Base-by-base conservation (phyloP, 2,329 filamentous ascomycete species). In the Fusarium musae region DNA sequence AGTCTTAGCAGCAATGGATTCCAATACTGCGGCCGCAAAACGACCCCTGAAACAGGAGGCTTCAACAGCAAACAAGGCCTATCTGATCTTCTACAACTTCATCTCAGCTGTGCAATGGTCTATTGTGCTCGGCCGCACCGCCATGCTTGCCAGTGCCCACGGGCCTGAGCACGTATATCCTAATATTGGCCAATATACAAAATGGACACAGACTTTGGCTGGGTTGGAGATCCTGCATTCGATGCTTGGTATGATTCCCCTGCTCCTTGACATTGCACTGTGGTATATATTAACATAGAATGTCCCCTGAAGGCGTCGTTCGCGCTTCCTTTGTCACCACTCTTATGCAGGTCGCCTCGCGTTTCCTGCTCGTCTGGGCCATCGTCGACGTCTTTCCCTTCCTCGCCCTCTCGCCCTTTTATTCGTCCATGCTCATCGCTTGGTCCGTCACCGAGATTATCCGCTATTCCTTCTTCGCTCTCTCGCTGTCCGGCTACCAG, bases 401-500 rank as follows among this genome's bases (percentile, higher is more conserved):
- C 63, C 88, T 92, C 59, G 90, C 90, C 67, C 78, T 84, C 58
- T 89, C 86, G 70, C 84, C 87, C 26, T 89, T 88, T 63, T 97
- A 95, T 86, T 86, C 90, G 74, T 89, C 87, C 77, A 94, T 97
- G 93, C 88, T 98, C 66, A 79, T 92, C 63, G 95, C 96, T 37
- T 98, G 96, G 96, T 92, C 91, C 73, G 82, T 94, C 66, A 98
- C 96, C 69, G 96, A 99, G 85, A 93, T 97, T 59, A 92, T 98
- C 78, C 92, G 96, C 61, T 99, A 99, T 87, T 89, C 90, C 53
- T 99, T 93, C 87, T 98, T 98, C 81, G 93, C 93, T 40, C 87
- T 95, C 78, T 91, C 90, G 76, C 88, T 96, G 37, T 84, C 86
- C 72, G 87, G 89, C 34, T 80, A 83, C 67, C 89, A 93, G 36